Conservation (phyloP, 805 yeast genomes). For the Candida alai region DNA sequence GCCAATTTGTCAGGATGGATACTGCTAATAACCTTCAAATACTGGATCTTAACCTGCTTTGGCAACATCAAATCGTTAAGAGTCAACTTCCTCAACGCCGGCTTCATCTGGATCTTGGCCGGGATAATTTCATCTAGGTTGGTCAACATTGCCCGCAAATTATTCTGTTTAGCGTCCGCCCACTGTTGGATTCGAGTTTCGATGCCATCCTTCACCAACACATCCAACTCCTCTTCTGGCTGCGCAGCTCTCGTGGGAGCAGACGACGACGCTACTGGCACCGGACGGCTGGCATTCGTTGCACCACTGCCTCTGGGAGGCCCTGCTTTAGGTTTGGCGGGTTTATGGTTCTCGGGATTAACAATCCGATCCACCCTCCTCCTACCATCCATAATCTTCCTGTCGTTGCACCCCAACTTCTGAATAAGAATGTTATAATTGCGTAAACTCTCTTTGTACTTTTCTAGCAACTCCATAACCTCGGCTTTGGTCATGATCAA, state of each 20-base stretch:
- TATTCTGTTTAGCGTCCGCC: constrained; percentile 64
- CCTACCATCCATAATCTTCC: constrained; percentile 71
- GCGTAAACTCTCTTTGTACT: constrained; percentile 57
- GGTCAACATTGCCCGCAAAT: constrained; percentile 72
- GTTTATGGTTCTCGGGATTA: constrained; percentile 39
- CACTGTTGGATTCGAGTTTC: constrained; percentile 9
- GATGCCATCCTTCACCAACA: constrained; percentile 38
- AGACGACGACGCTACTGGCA: constrained; percentile 6
- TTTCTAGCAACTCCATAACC: constrained; percentile 75
- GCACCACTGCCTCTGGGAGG: too few relatives aligned
- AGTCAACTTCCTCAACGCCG: constrained; percentile 9
- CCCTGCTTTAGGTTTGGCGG: constrained; percentile 4
- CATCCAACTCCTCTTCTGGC: constrained; percentile 43
- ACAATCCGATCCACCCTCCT: constrained; percentile 69
- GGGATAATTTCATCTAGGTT: constrained; percentile 65
- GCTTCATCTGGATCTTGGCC: constrained; percentile 47
- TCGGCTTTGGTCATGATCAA: constrained; percentile 73
- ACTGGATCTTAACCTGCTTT: constrained; percentile 80
- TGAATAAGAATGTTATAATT: constrained; percentile 61
- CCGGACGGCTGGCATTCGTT: too few relatives aligned
- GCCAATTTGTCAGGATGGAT: constrained; percentile 85
- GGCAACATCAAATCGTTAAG: constrained; percentile 71
- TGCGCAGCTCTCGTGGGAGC: background rate
- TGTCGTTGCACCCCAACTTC: constrained; percentile 58
- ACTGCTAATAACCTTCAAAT: constrained; percentile 75